A percentile compares a stretch with the other conserved stretches of the same genome.
Evolutionary conservation across 306 rosid genomes (phyloP).

Genomic region (Crotalaria pallida): DNA sequence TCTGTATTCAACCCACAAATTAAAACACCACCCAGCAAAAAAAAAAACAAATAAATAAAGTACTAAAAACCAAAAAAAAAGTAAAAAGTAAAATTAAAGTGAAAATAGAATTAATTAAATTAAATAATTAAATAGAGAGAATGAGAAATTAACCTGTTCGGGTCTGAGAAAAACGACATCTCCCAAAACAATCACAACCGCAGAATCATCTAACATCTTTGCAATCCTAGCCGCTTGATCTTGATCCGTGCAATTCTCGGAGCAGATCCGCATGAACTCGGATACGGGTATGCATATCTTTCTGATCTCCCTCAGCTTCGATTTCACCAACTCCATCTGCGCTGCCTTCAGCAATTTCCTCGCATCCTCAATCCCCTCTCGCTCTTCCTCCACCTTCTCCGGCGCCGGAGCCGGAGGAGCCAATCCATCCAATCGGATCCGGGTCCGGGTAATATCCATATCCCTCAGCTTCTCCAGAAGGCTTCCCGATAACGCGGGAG

Average conservation of each 20-base stretch:
- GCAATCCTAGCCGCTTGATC: slow-evolving; percentile 52
- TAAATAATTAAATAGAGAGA: not conserved
- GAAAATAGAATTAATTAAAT: no score
- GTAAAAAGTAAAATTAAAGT: not conserved
- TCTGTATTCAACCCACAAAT: slow-evolving; percentile 27
- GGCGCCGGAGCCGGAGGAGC: slow-evolving; percentile 24
- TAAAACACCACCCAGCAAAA: not conserved
- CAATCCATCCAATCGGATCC: slow-evolving; percentile 58
- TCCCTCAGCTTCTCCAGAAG: slow-evolving; percentile 42
- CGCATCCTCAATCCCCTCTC: slow-evolving; percentile 39
- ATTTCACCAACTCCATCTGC: slow-evolving; percentile 57
- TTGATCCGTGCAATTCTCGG: slow-evolving; percentile 40
- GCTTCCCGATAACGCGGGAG: slow-evolving; percentile 29
- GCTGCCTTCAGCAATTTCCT: slow-evolving; percentile 57
- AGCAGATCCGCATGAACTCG: slow-evolving; percentile 60
- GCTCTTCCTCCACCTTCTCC: not conserved
- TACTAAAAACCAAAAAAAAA: not conserved
- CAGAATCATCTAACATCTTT: slow-evolving; percentile 61
- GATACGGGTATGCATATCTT: slow-evolving; percentile 43
- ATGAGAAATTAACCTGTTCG: slow-evolving; percentile 53
- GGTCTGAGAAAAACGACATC: slow-evolving; percentile 65
- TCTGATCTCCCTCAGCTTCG: slow-evolving; percentile 39
- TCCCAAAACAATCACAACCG: slow-evolving; percentile 70
- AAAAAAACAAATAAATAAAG: not conserved
- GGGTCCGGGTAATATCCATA: slow-evolving; percentile 40